Percentiles rank a stretch among this genome's conserved stretches.
These are phyloP conservation scores for Penicillium angulare DNA, from an alignment of 495 filamentous ascomycete genomes.

Conservation along the genomic window DNA sequence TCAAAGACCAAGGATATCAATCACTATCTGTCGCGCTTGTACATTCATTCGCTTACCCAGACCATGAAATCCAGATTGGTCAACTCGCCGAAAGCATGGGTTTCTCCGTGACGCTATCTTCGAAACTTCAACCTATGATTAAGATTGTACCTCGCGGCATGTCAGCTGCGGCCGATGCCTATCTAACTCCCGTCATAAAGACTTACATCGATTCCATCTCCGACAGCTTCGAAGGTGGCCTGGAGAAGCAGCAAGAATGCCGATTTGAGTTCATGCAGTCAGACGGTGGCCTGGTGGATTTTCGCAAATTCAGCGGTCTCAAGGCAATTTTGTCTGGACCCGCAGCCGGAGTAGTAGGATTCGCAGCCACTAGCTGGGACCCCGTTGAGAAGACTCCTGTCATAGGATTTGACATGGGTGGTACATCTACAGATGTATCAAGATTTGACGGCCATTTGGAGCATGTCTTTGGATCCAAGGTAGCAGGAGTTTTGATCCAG, in stretches of 20 bases:
- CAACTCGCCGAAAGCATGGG: slow-evolving; percentile 49
- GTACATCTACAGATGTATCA: slow-evolving; percentile 93
- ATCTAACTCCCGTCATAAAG: slow-evolving; percentile 92
- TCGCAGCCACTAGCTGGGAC: slow-evolving; percentile 91
- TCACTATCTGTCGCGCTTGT: slow-evolving; percentile 54
- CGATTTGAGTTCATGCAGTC: slow-evolving; percentile 57
- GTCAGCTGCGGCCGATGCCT: slow-evolving; percentile 92
- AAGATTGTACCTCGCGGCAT: slow-evolving; percentile 74
- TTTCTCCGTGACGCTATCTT: slow-evolving; percentile 57
- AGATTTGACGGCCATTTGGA: slow-evolving; percentile 92
- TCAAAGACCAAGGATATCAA: slow-evolving; percentile 47
- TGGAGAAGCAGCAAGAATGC: slow-evolving; percentile 47
- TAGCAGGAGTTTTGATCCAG: slow-evolving; percentile 92
- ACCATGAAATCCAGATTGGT: slow-evolving; percentile 51
- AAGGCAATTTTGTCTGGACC: slow-evolving; percentile 60
- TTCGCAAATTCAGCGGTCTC: slow-evolving; percentile 56
- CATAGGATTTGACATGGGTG: slow-evolving; percentile 97
- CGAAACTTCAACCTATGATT: slow-evolving; percentile 83
- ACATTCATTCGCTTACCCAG: slow-evolving; percentile 54
- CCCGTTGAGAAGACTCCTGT: slow-evolving; percentile 81
- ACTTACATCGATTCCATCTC: slow-evolving; percentile 93
- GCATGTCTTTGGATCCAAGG: slow-evolving; percentile 96
- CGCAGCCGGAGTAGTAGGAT: slow-evolving; percentile 79
- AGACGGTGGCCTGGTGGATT: slow-evolving; percentile 55
- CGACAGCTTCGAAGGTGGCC: slow-evolving; percentile 53